These are phyloP conservation scores for Bryoglossum gracile DNA, from an alignment of 495 filamentous ascomycete species.

Conservation along the genomic window DNA sequence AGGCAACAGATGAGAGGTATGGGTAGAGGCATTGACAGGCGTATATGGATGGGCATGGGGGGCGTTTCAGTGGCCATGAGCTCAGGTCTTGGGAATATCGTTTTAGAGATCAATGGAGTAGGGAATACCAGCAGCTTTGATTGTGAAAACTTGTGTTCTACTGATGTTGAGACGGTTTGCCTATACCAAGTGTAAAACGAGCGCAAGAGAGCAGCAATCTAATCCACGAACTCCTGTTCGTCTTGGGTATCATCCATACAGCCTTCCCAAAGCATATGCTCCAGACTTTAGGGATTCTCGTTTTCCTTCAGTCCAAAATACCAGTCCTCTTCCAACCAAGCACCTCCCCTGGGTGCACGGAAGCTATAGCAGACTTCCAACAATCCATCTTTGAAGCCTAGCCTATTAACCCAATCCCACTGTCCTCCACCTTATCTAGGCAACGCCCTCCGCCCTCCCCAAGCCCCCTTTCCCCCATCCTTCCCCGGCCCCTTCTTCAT, in stretches of 20 bases:
- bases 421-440: constrained; percentile 30
- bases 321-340: not conserved
- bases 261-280: not conserved
- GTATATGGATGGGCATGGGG: not conserved
- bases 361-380: not conserved
- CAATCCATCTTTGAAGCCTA: not conserved
- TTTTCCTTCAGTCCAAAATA: not conserved
- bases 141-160: not conserved
- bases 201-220: not conserved
- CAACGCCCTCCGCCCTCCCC: constrained; percentile 32
- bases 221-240: not conserved
- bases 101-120: constrained; percentile 4
- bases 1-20: not conserved
- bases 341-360: not conserved
- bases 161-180: not conserved
- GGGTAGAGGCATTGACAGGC: not conserved
- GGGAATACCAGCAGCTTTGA: not conserved
- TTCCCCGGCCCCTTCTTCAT: constrained; percentile 50
- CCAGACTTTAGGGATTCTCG: not conserved
- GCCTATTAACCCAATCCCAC: no score
- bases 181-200: not conserved
- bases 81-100: not conserved
- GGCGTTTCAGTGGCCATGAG: not conserved
- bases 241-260: not conserved
- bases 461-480: constrained; percentile 15